A percentile compares a stretch with the other conserved stretches of the same genome.
phyloP scores from a whole-genome alignment of 345 rosid species.

The Sonneratia caseolaris region DNA sequence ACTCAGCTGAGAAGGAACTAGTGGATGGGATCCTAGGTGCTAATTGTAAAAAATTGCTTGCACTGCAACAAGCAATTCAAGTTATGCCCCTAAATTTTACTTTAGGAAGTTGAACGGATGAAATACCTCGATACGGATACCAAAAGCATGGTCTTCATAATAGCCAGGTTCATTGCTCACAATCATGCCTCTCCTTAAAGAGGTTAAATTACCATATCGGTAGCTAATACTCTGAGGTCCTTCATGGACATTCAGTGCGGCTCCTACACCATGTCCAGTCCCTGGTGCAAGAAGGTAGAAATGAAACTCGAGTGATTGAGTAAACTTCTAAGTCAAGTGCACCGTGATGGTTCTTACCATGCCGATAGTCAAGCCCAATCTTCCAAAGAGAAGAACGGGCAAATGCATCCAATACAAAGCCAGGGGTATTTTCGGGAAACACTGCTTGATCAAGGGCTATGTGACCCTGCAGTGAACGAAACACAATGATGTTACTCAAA shows the following conservation, averaged over 20 bases:
- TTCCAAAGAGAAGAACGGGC: conserved; percentile 95
- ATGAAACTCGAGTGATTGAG: neutral
- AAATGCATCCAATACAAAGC: conserved; percentile 86
- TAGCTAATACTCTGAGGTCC: conserved; percentile 97
- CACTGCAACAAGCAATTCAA: neutral
- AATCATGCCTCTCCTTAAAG: conserved; percentile 82
- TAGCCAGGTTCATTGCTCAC: conserved; percentile 98
- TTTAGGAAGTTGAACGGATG: neutral
- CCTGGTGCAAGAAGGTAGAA: conserved; percentile 37
- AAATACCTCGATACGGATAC: conserved; percentile 88
- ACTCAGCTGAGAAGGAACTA: neutral
- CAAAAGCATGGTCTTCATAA: conserved; percentile 93
- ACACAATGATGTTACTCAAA: too few relatives aligned
- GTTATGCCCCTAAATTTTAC: neutral
- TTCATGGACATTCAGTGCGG: conserved; percentile 92
- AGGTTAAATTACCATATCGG: conserved; percentile 72
- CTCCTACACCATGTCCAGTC: conserved; percentile 97
- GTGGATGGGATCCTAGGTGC: neutral
- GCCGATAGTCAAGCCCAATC: conserved; percentile 93
- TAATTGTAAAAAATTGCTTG: neutral
- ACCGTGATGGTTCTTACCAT: conserved; percentile 39
- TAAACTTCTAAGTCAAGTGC: neutral
- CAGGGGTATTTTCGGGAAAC: conserved; percentile 87
- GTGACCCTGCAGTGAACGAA: conserved; percentile 65
- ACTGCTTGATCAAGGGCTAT: conserved; percentile 92